A percentile compares a stretch with the other conserved stretches of the same genome.
These are phyloP conservation scores for Juncus inflexus DNA, from an alignment of 176 grass and related monocot genomes.

Conservation along the genomic window DNA sequence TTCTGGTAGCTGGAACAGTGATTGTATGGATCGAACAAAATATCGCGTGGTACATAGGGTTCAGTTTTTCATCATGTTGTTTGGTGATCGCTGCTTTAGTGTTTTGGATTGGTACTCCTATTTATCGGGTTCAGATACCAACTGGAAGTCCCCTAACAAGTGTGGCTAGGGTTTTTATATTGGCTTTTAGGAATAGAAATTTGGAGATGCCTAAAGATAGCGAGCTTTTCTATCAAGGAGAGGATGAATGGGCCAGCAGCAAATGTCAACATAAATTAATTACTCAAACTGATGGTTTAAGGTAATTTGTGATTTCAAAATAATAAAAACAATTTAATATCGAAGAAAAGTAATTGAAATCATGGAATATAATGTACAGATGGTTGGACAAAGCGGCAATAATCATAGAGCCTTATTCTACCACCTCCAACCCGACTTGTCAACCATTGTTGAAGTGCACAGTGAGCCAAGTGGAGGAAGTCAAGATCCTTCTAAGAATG, in stretches of 20 bases:
- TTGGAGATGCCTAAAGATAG: not conserved
- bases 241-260: slow-evolving; percentile 26
- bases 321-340: not conserved
- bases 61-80: slow-evolving; percentile 53
- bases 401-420: not conserved
- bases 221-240: slow-evolving; percentile 27
- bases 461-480: slow-evolving; percentile 63
- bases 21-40: slow-evolving; percentile 64
- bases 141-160: slow-evolving; percentile 50
- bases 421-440: not conserved
- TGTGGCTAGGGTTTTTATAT: slow-evolving; percentile 46
- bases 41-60: slow-evolving; percentile 61
- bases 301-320: not conserved
- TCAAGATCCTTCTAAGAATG: slow-evolving; percentile 60
- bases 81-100: slow-evolving; percentile 35
- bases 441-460: slow-evolving; percentile 38
- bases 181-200: slow-evolving; percentile 37
- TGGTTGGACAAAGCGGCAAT: slow-evolving; percentile 47
- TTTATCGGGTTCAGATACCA: slow-evolving; percentile 42
- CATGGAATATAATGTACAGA: slow-evolving; percentile 4
- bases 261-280: slow-evolving; percentile 42
- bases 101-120: slow-evolving; percentile 49
- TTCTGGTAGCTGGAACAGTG: slow-evolving; percentile 59
- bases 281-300: not conserved
- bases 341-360: not conserved